These are phyloP conservation scores for Gautieria morchelliformis DNA, from an alignment of 768 basidiomycete genomes.

Conservation along the genomic window DNA sequence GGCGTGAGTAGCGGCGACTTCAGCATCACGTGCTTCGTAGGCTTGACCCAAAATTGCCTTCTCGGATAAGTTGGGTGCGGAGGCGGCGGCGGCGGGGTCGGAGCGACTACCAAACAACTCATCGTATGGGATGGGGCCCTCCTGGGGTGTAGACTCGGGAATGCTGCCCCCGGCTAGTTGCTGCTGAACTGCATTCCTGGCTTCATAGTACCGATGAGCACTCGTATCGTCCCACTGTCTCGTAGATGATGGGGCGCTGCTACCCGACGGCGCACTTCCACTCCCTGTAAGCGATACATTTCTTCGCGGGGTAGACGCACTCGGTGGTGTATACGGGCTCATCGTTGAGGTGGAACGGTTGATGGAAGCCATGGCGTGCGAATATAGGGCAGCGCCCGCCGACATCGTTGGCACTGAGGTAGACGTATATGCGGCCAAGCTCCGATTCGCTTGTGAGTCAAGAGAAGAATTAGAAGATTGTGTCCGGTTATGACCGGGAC, in stretches of 20 bases:
- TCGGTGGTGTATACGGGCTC: not conserved
- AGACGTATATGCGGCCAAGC: not conserved
- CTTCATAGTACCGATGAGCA: slow-evolving; percentile 61
- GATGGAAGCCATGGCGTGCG: slow-evolving; percentile 35
- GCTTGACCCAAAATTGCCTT: slow-evolving; percentile 59
- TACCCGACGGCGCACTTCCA: slow-evolving; percentile 13
- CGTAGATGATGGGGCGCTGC: slow-evolving; percentile 15
- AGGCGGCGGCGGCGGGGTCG: slow-evolving; percentile 19
- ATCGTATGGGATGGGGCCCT: slow-evolving; percentile 52
- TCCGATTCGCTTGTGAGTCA: not conserved
- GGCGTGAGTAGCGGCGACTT: slow-evolving; percentile 22
- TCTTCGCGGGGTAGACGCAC: slow-evolving; percentile 15
- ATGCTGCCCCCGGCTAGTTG: slow-evolving; percentile 26
- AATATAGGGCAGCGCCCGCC: slow-evolving; percentile 34
- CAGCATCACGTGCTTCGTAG: slow-evolving; percentile 55
- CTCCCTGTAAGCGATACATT: slow-evolving; percentile 14
- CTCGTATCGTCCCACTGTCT: slow-evolving; percentile 59
- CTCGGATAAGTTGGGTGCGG: slow-evolving; percentile 33
- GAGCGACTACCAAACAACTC: slow-evolving; percentile 40
- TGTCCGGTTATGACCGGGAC: not conserved
- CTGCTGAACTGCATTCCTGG: slow-evolving; percentile 58
- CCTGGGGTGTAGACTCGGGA: slow-evolving; percentile 13
- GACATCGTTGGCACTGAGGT: slow-evolving; percentile 19
- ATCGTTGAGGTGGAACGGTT: slow-evolving; percentile 11
- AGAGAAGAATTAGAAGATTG: not conserved